Evolutionary conservation across 306 rosid genomes (phyloP).

Genomic region (Sindora glabra): DNA sequence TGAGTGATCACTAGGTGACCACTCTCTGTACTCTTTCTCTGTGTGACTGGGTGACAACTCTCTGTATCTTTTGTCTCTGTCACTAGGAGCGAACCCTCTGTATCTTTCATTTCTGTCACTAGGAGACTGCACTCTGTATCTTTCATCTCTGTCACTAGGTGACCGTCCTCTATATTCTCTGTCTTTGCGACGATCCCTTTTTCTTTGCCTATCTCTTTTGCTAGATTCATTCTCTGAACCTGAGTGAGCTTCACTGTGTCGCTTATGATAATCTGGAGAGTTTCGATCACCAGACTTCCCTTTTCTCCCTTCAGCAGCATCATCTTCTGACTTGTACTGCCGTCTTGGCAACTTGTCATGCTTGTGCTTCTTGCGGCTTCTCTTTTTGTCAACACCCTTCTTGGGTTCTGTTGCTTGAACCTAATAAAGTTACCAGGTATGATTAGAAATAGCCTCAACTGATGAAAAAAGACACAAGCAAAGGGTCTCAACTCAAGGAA

Average conservation of each 20-base stretch:
- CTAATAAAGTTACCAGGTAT: slow-evolving; percentile 21
- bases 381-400: slow-evolving; percentile 41
- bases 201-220: background rate
- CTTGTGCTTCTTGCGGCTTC: slow-evolving; percentile 55
- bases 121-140: no score
- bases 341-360: slow-evolving; percentile 25
- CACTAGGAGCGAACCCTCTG: slow-evolving; percentile 22
- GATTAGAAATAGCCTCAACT: background rate
- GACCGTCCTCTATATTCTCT: slow-evolving; percentile 12
- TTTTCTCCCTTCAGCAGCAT: slow-evolving; percentile 26
- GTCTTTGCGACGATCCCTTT: slow-evolving; percentile 3
- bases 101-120: no score
- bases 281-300: slow-evolving; percentile 23
- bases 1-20: slow-evolving; percentile 24
- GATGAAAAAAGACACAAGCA: slow-evolving; percentile 8
- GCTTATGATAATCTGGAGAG: slow-evolving; percentile 17
- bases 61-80: no score
- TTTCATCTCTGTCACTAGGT: no score
- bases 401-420: slow-evolving; percentile 39
- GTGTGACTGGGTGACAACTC: no score
- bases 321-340: slow-evolving; percentile 45
- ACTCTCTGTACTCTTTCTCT: slow-evolving; percentile 30
- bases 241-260: background rate
- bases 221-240: background rate
- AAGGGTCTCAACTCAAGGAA: background rate